Percentiles rank a stretch among this genome's conserved stretches.
Evolutionary conservation across 805 yeast genomes (phyloP).

Genomic region (Blastobotrys peoriensis): DNA sequence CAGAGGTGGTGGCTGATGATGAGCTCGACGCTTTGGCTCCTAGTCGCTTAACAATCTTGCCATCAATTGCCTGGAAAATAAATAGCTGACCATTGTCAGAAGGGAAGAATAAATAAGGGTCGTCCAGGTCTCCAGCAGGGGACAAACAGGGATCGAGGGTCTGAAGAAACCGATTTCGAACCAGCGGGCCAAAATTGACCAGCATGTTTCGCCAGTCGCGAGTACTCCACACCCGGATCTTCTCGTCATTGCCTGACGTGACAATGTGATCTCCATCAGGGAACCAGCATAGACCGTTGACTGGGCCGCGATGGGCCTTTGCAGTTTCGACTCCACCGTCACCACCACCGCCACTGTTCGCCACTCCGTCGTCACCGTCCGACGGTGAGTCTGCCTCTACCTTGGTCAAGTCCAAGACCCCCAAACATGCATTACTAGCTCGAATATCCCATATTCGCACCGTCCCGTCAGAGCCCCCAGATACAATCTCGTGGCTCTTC

Average conservation of each 20-base stretch:
- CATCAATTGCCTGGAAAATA: constrained; percentile 53
- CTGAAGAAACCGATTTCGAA: constrained; percentile 58
- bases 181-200: constrained; percentile 71
- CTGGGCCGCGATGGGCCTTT: constrained; percentile 71
- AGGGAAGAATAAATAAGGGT: constrained; percentile 60
- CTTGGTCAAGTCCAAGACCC: constrained; percentile 53
- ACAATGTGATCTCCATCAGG: constrained; percentile 56
- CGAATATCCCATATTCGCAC: constrained; percentile 84
- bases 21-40: constrained; percentile 16
- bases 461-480: constrained; percentile 79
- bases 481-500: constrained; percentile 53
- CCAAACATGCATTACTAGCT: constrained; percentile 55
- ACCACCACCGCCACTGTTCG: too few species aligned
- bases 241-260: constrained; percentile 76
- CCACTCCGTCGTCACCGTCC: constrained; percentile 16
- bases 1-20: constrained; percentile 35
- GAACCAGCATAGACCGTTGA: constrained; percentile 76
- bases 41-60: constrained; percentile 56
- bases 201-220: constrained; percentile 49
- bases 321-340: constrained; percentile 20
- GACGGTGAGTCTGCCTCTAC: constrained; percentile 32
- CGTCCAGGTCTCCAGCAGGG: constrained; percentile 45
- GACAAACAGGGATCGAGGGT: constrained; percentile 50
- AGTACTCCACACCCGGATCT: constrained; percentile 72
- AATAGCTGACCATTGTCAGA: constrained; percentile 70